These are phyloP conservation scores for Penicillium sp. DNA, from an alignment of 2,329 filamentous ascomycete genomes.

Conservation along the genomic window DNA sequence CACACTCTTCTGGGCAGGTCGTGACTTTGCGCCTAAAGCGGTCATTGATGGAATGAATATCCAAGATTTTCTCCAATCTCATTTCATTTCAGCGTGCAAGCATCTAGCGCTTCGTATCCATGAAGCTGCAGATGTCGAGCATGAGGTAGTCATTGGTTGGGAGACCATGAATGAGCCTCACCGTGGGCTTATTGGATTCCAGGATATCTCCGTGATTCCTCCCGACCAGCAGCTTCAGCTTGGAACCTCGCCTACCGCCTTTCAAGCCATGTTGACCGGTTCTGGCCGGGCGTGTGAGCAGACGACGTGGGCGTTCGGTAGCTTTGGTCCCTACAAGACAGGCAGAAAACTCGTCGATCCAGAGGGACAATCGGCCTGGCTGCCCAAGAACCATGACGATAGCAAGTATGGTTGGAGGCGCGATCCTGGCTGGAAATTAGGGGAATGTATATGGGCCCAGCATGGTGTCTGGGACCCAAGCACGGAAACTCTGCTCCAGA, in stretches of 20 bases:
- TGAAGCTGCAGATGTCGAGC: constrained; percentile 81
- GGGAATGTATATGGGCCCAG: constrained; percentile 95
- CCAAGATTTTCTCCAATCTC: constrained; percentile 85
- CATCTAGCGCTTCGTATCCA: constrained; percentile 79
- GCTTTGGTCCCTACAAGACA: constrained; percentile 84
- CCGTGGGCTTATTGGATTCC: constrained; percentile 74
- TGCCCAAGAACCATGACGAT: constrained; percentile 77
- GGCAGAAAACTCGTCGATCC: constrained; percentile 80
- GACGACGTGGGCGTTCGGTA: constrained; percentile 88
- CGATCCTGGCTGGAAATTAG: constrained; percentile 80
- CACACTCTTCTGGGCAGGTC: constrained; percentile 86
- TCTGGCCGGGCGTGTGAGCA: constrained; percentile 85
- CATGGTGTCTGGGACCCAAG: constrained; percentile 89
- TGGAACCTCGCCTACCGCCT: constrained; percentile 86
- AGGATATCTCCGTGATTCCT: constrained; percentile 75
- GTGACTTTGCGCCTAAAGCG: constrained; percentile 89
- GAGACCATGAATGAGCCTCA: constrained; percentile 96
- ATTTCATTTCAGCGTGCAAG: constrained; percentile 73
- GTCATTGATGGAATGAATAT: constrained; percentile 94
- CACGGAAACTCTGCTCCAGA: constrained; percentile 69
- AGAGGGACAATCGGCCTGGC: constrained; percentile 76
- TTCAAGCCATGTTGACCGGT: constrained; percentile 89
- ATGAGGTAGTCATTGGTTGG: constrained; percentile 87
- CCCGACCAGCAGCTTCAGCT: constrained; percentile 86
- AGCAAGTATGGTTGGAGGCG: constrained; percentile 84